Conservation (phyloP, 495 filamentous ascomycete species). For the Trichoderma orchidacearum region DNA sequence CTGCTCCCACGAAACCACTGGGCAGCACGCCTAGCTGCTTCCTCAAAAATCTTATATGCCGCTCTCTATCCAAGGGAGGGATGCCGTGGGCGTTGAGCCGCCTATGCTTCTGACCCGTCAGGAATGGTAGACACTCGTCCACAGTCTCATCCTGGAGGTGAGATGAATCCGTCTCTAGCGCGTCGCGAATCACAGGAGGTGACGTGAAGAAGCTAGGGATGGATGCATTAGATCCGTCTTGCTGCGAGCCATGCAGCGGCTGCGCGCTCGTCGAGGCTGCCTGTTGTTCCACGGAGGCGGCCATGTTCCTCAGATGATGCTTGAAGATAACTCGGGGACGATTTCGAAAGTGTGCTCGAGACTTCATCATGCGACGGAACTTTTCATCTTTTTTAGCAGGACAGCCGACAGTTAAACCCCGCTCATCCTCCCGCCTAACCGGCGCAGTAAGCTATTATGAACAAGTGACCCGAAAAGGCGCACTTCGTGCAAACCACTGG, state of each 20-base stretch:
- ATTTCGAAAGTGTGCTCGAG: neutral
- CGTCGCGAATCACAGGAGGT: conserved; percentile 50
- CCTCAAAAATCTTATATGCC: conserved; percentile 67
- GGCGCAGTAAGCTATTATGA: neutral
- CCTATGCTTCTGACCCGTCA: conserved; percentile 35
- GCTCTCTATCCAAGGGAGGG: conserved; percentile 51
- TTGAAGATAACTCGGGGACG: neutral
- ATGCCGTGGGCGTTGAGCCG: conserved; percentile 55
- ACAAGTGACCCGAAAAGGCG: neutral
- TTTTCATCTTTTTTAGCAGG: neutral
- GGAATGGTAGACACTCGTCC: conserved; percentile 53
- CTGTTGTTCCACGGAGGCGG: neutral
- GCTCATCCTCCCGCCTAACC: neutral
- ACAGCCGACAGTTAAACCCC: neutral
- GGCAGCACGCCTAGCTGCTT: conserved; percentile 51
- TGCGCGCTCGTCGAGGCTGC: conserved; percentile 25
- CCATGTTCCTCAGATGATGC: neutral
- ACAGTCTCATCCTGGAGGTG: conserved; percentile 52
- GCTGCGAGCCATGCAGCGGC: neutral
- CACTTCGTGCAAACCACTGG: neutral
- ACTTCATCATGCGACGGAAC: neutral
- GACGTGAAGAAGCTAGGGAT: conserved; percentile 49
- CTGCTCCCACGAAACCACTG: conserved; percentile 47
- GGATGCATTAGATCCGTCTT: neutral
- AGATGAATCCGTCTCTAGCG: conserved; percentile 53